Conservation (phyloP, 176 grass and related monocot genomes). For the Alloteropsis semialata region DNA sequence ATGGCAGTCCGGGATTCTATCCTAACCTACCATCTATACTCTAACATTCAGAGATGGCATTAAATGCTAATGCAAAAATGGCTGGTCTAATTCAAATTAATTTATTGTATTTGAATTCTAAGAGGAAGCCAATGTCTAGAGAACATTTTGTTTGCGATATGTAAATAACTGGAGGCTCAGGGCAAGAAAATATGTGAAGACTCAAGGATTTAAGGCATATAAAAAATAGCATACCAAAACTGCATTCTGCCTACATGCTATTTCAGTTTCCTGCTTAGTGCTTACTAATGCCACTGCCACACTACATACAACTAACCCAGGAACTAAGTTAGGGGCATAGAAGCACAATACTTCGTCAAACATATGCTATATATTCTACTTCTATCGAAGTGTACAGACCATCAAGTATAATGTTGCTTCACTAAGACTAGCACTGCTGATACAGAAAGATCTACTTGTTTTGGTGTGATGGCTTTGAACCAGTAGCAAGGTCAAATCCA, state of each 20-base stretch:
- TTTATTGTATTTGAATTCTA: neutral
- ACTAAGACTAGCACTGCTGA: neutral
- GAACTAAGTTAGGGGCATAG: neutral
- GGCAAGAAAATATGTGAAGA: neutral
- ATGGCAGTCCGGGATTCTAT: too few species aligned
- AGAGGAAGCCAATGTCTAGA: neutral
- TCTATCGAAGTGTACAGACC: neutral
- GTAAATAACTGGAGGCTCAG: neutral
- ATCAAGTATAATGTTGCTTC: neutral
- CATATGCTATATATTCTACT: neutral
- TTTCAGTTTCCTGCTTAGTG: neutral
- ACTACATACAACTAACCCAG: neutral
- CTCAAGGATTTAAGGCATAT: neutral
- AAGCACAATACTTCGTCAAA: neutral
- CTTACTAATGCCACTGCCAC: neutral
- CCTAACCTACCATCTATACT: too few species aligned
- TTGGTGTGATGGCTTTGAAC: neutral
- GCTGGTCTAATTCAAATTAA: neutral
- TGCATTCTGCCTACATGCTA: neutral
- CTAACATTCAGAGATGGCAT: neutral
- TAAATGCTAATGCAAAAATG: neutral
- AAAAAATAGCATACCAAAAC: neutral
- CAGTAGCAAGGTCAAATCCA: conserved; percentile 64
- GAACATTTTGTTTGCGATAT: neutral
- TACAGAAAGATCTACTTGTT: conserved; percentile 29